Evolutionary conservation across 441 rosid species (phyloP), one percentile per base, ranked within the genome.

Genomic region (Francoa sonchifolia): DNA sequence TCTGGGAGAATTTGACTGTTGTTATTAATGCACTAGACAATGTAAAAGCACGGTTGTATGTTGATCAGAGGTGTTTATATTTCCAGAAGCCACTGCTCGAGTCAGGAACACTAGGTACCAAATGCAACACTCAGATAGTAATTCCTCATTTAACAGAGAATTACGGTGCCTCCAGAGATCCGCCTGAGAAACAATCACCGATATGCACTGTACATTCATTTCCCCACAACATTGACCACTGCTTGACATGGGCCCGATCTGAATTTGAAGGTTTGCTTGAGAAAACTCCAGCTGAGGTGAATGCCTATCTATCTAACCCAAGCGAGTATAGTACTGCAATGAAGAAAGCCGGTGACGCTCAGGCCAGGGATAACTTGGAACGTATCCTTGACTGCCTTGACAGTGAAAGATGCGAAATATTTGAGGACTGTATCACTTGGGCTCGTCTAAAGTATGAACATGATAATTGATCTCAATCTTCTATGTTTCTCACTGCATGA

Each of bases 181-280:
- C 96, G 27, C 96, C 96, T 7, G 96, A 82, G 79, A 86, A 75
- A 60, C 94, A 86, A 66, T 94, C 96, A 15, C 94, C 96, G 15
- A 86, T 86, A 90, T 86, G 96, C 61, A 82, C 96, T 0, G 85
- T 86, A 38, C 96, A 82, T 55, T 86, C 96, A 3, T 86, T 86
- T 53, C 96, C 96, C 1, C 96, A 86, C 75, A 86, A 86, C 59
- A 86, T 86, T 43, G 96, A 86, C 54, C 96, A 86, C 54, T 82
- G 90, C 63, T 59, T 86, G 57, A 86, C 96, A 42, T 86, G 96
- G 96, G 96, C 94, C 28, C 78, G 94, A 31, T 86, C 96, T 20
- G 96, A 86, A 66, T 86, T 86, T 42, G 96, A 86, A 63, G 96
- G 96, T 59, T 66, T 82, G 50, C 76, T 86, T 32, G 96, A 79